Conservation (phyloP, 192 early-diverging fungal species). For the Phycomyces nitens region DNA sequence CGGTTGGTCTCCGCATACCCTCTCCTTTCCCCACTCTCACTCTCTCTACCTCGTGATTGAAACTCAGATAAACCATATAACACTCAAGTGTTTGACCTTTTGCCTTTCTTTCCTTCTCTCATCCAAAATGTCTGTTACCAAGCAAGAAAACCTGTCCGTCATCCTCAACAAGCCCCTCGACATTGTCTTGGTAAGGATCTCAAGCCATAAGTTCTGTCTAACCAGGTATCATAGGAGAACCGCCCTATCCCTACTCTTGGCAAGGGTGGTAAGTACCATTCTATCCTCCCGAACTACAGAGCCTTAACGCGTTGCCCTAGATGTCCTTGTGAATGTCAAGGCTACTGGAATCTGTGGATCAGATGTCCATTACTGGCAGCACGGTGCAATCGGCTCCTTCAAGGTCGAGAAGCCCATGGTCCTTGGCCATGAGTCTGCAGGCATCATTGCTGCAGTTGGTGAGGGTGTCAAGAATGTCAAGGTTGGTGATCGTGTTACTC, state of each 20-base stretch:
- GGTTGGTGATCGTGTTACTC: constrained; percentile 44
- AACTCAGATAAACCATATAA: neutral
- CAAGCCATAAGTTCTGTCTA: neutral
- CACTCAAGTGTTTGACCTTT: neutral
- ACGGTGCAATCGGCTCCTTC: constrained; percentile 37
- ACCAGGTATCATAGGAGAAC: constrained; percentile 22
- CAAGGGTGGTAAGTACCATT: constrained; percentile 20
- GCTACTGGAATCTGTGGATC: constrained; percentile 45
- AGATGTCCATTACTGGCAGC: constrained; percentile 45
- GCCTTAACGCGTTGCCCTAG: constrained; percentile 5
- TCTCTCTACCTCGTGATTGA: neutral
- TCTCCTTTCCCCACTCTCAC: too few species aligned
- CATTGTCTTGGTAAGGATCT: constrained; percentile 23
- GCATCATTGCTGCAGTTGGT: constrained; percentile 35
- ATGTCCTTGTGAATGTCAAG: constrained; percentile 40
- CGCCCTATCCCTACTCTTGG: constrained; percentile 27
- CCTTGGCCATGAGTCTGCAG: constrained; percentile 46
- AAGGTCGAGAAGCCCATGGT: constrained; percentile 35
- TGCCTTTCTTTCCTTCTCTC: neutral
- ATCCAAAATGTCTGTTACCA: constrained; percentile 7
- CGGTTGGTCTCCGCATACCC: too few species aligned
- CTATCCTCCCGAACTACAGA: neutral
- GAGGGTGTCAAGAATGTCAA: constrained; percentile 33
- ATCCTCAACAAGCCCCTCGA: constrained; percentile 27
- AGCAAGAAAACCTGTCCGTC: constrained; percentile 8